Evolutionary conservation across 169 alveolate species (phyloP), one percentile per base, ranked within the genome.

Genomic region (Plasmodium coatneyi): DNA sequence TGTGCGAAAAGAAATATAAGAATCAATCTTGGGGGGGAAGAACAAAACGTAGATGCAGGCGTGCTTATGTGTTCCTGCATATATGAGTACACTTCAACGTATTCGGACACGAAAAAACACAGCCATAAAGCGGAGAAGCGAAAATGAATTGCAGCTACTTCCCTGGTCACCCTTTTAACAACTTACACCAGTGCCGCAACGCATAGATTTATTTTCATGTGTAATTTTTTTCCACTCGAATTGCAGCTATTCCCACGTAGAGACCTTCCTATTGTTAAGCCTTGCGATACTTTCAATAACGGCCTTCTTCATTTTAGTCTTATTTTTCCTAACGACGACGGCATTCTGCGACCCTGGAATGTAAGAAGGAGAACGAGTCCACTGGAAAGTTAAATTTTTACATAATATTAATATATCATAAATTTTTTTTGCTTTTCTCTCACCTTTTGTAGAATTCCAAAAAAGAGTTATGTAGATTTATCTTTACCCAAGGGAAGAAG

Each of bases 331-430:
- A 66, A 87, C 93, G 52, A 87, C 74, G 22, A 87, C 93, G 43
- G 93, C 93, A 87, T 87, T 87, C 71, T 87, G 93, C 22, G 93
- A 87, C 43, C 93, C 93, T 79, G 93, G 93, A 41, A 87, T 87
- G 93, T 87, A 46, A 83, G 92, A 39, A 70, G 43, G 71, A 74
- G 70, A 30, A 54, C 32, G 49, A 30, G 41, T 84, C n/a, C 7
- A n/a, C 49, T 66, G 32, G 25, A n/a, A 83, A 32, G 14, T 49
- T n/a, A 66, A 10, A 83, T n/a, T 66, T n/a, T 32, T 60, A 60
- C 70, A 83, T 66, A 5, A 7, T 2, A 6, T 22, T 19, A 66
- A 66, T 9, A 28, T 28, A 25, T 9, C 3, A 25, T 66, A 19
- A 66, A 3, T 3, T 39, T 34, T 66, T 14, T 30, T 74, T 60